Base-by-base conservation (phyloP, 2,329 filamentous ascomycete species). In the Neocucurbitaria cava region DNA sequence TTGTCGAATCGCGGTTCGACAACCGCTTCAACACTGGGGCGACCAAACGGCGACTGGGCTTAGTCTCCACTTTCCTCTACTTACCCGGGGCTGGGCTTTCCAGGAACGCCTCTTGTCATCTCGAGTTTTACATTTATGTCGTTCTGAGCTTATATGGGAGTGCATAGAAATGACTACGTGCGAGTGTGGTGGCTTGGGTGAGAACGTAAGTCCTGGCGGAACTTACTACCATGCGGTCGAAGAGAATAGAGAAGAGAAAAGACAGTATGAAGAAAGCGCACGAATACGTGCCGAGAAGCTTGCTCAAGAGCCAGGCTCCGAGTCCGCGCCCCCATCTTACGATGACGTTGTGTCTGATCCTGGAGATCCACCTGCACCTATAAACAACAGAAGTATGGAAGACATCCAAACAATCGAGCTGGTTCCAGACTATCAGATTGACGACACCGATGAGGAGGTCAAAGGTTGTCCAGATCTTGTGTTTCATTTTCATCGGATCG, bases 81-180 rank as follows among this genome's bases (percentile, higher is more conserved):
- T 61, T 5, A 47, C 38, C 11, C 17, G 61, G 23, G 61, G 45
- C 5, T 65, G 59, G 59, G 61, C 56, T 1, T 54, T 56, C 17
- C 59, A 65, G 46, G 61, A 65, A 39, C 48, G 61, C 18, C 41
- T 64, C 3, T 44, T 66, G 8, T 57, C 62, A 2, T 51, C 52
- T 4, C 52, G 62, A 11, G 45, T 60, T 6, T 46, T 68, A 2
- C 61, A 66, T 31, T 61, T 60, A 26, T 56, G 50, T 20, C 30
- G 50, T 5, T 26, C 33, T 1, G 65, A 68, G 43, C 49, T 68
- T 1, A 44, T 62, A 2, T 66, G 61, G 59, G 59, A 68, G 24
- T 68, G 63, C 43, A 46, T 49, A 18, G 46, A 64, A 33, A 23
- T 44, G 1, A 49, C 23, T 28, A 41, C 23, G 1, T 66, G 62